Conservation (phyloP, 805 yeast species). For the Metschnikowia henanensis region DNA sequence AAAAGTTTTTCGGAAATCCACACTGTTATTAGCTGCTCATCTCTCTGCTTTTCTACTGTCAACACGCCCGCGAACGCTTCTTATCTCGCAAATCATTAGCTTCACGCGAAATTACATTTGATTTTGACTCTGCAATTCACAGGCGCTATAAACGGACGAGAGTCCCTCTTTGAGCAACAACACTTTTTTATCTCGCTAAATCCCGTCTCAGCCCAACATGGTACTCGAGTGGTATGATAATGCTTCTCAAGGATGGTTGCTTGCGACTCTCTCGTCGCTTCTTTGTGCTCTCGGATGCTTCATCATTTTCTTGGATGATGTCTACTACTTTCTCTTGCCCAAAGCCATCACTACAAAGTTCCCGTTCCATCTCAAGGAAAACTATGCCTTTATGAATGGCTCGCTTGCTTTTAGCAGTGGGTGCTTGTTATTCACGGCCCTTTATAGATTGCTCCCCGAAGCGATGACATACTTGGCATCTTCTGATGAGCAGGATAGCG, state of each 20-base stretch:
- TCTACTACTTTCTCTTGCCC: slow-evolving; percentile 46
- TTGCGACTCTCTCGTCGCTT: slow-evolving; percentile 63
- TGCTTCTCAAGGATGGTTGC: slow-evolving; percentile 57
- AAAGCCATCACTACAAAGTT: slow-evolving; percentile 36
- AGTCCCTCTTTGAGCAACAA: no score
- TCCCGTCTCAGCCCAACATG: neutral
- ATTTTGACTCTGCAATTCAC: no score
- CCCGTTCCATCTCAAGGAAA: slow-evolving; percentile 56
- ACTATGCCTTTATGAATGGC: slow-evolving; percentile 65
- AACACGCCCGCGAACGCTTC: no score
- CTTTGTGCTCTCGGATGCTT: slow-evolving; percentile 74
- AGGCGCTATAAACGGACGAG: no score
- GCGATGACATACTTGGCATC: slow-evolving; percentile 47
- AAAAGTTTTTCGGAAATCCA: no score
- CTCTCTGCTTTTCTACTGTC: no score
- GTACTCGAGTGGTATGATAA: slow-evolving; percentile 3
- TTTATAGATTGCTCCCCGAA: slow-evolving; percentile 77
- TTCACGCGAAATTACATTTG: no score
- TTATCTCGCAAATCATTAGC: no score
- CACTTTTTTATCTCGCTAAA: neutral
- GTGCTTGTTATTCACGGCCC: slow-evolving; percentile 74
- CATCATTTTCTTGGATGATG: slow-evolving; percentile 59
- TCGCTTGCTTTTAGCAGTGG: slow-evolving; percentile 82
- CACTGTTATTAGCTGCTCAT: no score
- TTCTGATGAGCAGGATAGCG: slow-evolving; percentile 14